phyloP scores from a whole-genome alignment of 139 green algal genomes.

The Micractinium sp. region DNA sequence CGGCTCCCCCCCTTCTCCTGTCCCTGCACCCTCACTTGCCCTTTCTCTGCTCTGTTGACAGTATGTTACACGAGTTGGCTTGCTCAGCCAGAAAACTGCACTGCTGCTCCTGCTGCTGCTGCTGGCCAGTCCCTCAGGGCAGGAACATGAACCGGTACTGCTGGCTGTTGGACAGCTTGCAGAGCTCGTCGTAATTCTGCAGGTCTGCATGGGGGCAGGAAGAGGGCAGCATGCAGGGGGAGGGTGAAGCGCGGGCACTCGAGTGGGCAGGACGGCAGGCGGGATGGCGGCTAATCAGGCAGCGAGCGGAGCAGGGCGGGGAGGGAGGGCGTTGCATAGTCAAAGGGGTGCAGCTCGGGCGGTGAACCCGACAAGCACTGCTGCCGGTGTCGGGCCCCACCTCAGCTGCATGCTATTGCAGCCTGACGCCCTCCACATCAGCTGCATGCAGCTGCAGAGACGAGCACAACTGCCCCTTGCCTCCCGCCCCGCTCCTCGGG shows the following conservation, averaged over 20 bases:
- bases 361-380: background rate
- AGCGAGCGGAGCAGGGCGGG: no score
- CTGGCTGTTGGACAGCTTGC: constrained; percentile 60
- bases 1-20: background rate
- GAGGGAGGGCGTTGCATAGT: no score
- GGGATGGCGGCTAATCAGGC: background rate
- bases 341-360: no score
- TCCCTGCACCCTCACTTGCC: background rate
- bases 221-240: background rate
- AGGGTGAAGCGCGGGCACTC: background rate
- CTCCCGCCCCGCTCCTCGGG: background rate
- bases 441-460: no score
- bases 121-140: background rate
- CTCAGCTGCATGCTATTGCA: no score
- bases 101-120: background rate
- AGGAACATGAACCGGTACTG: constrained; percentile 58
- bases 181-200: constrained; percentile 73
- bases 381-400: no score
- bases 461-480: background rate
- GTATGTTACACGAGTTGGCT: background rate
- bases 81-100: background rate
- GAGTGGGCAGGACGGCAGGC: background rate
- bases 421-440: no score
- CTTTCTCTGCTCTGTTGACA: background rate
- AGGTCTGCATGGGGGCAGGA: constrained; percentile 62